Base-by-base conservation (phyloP, 805 yeast species). In the Kregervanrija delftensis region DNA sequence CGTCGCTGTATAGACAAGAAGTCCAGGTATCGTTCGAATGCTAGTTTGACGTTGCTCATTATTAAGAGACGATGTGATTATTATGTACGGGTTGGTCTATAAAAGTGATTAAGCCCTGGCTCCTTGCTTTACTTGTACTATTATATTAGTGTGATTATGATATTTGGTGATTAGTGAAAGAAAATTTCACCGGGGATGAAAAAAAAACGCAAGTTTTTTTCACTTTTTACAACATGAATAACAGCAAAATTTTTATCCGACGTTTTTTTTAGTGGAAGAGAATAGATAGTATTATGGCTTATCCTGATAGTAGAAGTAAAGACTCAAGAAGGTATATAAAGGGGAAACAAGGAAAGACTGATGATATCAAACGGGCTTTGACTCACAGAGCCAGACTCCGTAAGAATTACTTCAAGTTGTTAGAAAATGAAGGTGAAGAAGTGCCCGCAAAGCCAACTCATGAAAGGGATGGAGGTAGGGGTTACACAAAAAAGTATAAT, bases 371-470 rank as follows among this genome's bases (percentile, higher is more conserved):
- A 55, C 76, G 74, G 57, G 83, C 93, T 11, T 73, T 90, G 51
- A 74, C 77, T 0, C 95, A 88, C 57, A 76, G 88, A 49, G 86
- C 96, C 11, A 74, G 93, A 55, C 73, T 90, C 52, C 78, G 87
- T 68, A 86, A 82, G 62, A 80, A 77, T 41, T 90, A 90, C 58
- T 81, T 86, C 69, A 88, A 89, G 61, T 68, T 87, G 43, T 61
- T 88, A 35, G 85, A 86, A 50, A 74, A 77, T 42, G 89, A 86
- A 53, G 95, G 90, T 1, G 73, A 74, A 41, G 52, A 64, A 4
- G 68, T 74, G 10, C 82, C 83, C 2, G 76, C 70, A 15, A 48
- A 38, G 30, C 39, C 44, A 15, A 28, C 37, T 35, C 45, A 40
- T 14, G 41, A 42, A 14, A 41, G 37, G 9, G 55, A 41, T 9